These are phyloP conservation scores for Nemania sp. DNA, from an alignment of 2,329 filamentous ascomycete genomes.

Conservation along the genomic window DNA sequence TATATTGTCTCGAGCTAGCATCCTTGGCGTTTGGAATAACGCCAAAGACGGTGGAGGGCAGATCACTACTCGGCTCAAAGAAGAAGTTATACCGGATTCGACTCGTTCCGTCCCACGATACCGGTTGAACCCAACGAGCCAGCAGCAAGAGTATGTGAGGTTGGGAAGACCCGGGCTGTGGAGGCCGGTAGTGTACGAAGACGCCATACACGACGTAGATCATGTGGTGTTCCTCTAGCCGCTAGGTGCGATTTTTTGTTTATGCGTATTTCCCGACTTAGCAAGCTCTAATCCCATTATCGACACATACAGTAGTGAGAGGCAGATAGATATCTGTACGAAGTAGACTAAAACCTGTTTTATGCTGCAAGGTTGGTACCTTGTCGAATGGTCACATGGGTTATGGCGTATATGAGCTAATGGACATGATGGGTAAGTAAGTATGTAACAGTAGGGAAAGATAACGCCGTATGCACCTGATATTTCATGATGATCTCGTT, in stretches of 20 bases:
- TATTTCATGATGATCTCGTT: no score
- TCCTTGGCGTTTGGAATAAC: conserved; percentile 1
- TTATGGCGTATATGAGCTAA: conserved; percentile 2
- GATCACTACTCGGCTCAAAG: neutral
- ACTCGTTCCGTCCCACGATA: neutral
- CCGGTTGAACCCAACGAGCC: neutral
- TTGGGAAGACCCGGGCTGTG: conserved; percentile 3
- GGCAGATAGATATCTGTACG: no score
- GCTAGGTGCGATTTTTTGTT: no score
- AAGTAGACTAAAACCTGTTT: neutral
- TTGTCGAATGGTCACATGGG: conserved; percentile 14
- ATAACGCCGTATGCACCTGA: neutral
- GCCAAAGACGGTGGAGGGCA: neutral
- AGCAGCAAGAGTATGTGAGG: neutral
- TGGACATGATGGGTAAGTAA: neutral
- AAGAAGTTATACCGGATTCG: neutral
- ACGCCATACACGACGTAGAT: neutral
- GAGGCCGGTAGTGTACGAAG: neutral
- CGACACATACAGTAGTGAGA: no score
- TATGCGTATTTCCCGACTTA: neutral
- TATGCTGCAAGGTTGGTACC: conserved; percentile 14
- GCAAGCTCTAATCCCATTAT: neutral
- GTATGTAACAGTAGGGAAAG: no score
- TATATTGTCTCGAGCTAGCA: neutral
- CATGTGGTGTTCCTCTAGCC: neutral